Evolutionary conservation across 2,329 filamentous ascomycete species (phyloP), one percentile per base, ranked within the genome.

Genomic region (Chrysosporium keratinophilum): DNA sequence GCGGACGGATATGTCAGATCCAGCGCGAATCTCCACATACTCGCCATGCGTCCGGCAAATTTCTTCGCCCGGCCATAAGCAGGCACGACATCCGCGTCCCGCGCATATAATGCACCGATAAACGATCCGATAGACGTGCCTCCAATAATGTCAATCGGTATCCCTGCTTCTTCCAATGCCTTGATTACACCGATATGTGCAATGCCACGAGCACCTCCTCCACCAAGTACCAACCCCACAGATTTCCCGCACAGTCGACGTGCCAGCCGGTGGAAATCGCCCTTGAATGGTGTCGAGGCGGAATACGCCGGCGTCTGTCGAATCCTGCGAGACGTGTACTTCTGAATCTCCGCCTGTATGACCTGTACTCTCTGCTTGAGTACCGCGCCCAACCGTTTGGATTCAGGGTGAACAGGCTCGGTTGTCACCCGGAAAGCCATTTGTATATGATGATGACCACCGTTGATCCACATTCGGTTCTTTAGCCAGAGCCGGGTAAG

Each of bases 31-130:
- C 93, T 83, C 93, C 93, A 98, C 72, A 97, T 88, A 69, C 91
- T 97, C 43, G 88, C 88, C 94, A 98, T 98, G n/a, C 94, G 85
- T 3, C 93, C 90, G 0, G 93, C 82, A 68, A 98, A 98, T 67
- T 96, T 96, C 78, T 98, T 98, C 12, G 89, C 89, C 44, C 94
- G 81, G 0, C 93, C 93, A 63, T 95, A 95, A 80, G 97, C 95
- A 11, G 93, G 93, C 3, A 98, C 91, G 0, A 96, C 84, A 65
- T 98, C 94, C 9, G 91, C 93, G 66, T 98, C 93, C 54, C 91
- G 87, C 1, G 94, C 93, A 67, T 98, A 98, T 1, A 98, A 75
- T 1, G 88, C 93, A 6, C 94, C 93, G 52, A 97, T 90, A 66
- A 98, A 97, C 1, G 91, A 82, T 14, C 93, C 93, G 54, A 98